phyloP scores from a whole-genome alignment of 805 yeast species.

The Wickerhamia fluorescens region DNA sequence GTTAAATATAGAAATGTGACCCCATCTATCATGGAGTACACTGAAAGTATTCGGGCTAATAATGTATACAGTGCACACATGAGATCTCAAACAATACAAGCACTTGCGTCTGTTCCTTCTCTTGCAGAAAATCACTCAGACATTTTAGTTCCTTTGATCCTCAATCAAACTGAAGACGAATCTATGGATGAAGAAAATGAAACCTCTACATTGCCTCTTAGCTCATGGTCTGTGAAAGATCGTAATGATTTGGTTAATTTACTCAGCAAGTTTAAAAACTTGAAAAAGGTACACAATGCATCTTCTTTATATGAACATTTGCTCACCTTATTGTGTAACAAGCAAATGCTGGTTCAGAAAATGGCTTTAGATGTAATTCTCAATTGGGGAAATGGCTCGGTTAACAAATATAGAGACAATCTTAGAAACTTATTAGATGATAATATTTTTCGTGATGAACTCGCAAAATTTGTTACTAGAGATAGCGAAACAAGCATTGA shows the following conservation, averaged over 20 bases:
- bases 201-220: constrained; percentile 6
- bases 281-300: constrained; percentile 46
- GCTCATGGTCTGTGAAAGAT: constrained; percentile 43
- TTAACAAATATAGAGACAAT: constrained; percentile 67
- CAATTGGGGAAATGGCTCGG: constrained; percentile 50
- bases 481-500: constrained; percentile 51
- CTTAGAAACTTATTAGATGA: constrained; percentile 74
- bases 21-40: constrained; percentile 30
- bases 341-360: constrained; percentile 57
- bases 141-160: constrained; percentile 52
- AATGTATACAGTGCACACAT: constrained; percentile 36
- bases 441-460: constrained; percentile 77
- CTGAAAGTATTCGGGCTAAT: constrained; percentile 30
- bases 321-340: constrained; percentile 53
- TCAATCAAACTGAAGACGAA: constrained; percentile 18
- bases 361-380: constrained; percentile 65
- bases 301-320: constrained; percentile 48
- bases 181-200: constrained; percentile 17
- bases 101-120: constrained; percentile 51
- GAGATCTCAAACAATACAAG: constrained; percentile 51
- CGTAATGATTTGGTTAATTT: constrained; percentile 52
- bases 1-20: constrained; percentile 24
- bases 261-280: constrained; percentile 57
- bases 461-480: constrained; percentile 50
- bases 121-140: constrained; percentile 61